A percentile compares a stretch with the other conserved stretches of the same genome.
Evolutionary conservation across 2,329 filamentous ascomycete species (phyloP).

Genomic region (Monosporascus sp.): DNA sequence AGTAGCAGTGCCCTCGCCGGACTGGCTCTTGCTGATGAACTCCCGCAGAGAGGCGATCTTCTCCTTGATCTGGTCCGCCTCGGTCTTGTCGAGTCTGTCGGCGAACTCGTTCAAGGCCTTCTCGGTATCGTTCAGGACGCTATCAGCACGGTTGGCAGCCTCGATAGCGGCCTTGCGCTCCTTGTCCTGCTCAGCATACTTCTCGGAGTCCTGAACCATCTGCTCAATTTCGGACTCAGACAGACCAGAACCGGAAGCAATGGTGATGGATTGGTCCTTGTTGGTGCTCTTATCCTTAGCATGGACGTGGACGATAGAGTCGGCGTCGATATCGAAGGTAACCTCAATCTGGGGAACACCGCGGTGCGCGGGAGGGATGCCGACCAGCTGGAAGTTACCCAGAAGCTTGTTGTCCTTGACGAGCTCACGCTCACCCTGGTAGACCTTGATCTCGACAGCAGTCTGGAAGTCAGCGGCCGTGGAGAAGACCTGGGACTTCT

Average conservation of each 20-base stretch:
- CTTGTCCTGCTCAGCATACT: constrained; percentile 91
- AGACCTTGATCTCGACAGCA: constrained; percentile 99
- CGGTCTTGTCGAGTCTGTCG: constrained; percentile 93
- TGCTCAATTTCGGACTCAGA: constrained; percentile 90
- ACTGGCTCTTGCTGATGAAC: constrained; percentile 89
- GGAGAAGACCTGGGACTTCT: constrained; percentile 98
- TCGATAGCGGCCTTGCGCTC: constrained; percentile 95
- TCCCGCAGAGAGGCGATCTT: constrained; percentile 84
- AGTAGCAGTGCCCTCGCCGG: constrained; percentile 79
- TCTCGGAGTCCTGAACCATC: constrained; percentile 98
- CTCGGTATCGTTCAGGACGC: constrained; percentile 94
- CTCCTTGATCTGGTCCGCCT: constrained; percentile 88
- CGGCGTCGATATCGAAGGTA: constrained; percentile 97
- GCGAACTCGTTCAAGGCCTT: constrained; percentile 96
- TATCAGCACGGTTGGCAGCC: constrained; percentile 94
- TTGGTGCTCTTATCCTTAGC: constrained; percentile 99
- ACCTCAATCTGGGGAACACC: constrained; percentile 96
- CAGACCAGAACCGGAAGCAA: constrained; percentile 94
- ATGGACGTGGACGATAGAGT: constrained; percentile 95
- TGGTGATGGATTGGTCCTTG: constrained; percentile 99
- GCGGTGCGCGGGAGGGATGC: constrained; percentile 91
- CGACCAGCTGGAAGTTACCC: constrained; percentile 98
- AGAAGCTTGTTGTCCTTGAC: constrained; percentile 98
- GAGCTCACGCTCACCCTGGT: constrained; percentile 98
- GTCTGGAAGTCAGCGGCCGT: constrained; percentile 98